These are phyloP conservation scores for Cyberlindnera mycetangii DNA, from an alignment of 805 yeast species.

Conservation along the genomic window DNA sequence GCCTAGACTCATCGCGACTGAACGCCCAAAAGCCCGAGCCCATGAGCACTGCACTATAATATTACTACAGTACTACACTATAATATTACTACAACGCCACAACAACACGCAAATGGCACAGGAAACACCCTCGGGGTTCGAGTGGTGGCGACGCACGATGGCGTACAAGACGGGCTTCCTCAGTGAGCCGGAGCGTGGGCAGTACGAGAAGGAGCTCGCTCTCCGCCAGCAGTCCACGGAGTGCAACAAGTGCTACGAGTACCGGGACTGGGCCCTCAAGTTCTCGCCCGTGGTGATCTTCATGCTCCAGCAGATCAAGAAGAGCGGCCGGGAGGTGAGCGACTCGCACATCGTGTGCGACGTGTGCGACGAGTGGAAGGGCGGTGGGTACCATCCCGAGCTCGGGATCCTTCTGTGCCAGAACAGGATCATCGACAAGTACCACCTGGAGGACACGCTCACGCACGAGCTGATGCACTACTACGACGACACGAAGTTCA, in stretches of 20 bases:
- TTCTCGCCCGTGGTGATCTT: slow-evolving; percentile 85
- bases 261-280: slow-evolving; percentile 73
- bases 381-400: slow-evolving; percentile 94
- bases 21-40: too few relatives aligned
- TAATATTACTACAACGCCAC: too few relatives aligned
- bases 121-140: slow-evolving; percentile 43
- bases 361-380: slow-evolving; percentile 74
- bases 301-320: slow-evolving; percentile 79
- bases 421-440: slow-evolving; percentile 61
- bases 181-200: slow-evolving; percentile 45
- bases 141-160: slow-evolving; percentile 79
- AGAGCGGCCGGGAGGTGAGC: slow-evolving; percentile 48
- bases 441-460: slow-evolving; percentile 86
- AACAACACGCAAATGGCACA: too few relatives aligned
- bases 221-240: slow-evolving; percentile 45
- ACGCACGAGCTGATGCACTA: slow-evolving; percentile 94
- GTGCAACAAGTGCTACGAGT: slow-evolving; percentile 70
- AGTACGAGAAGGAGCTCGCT: slow-evolving; percentile 54
- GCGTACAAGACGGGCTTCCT: slow-evolving; percentile 71
- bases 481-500: slow-evolving; percentile 84
- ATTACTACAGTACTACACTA: too few relatives aligned
- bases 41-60: too few relatives aligned
- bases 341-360: slow-evolving; percentile 67
- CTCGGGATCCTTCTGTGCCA: slow-evolving; percentile 85
- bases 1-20: too few relatives aligned